Percentiles rank a stretch among this genome's conserved stretches.
These are phyloP conservation scores for Botrytis porri DNA, from an alignment of 2,329 filamentous ascomycete species.

Conservation along the genomic window DNA sequence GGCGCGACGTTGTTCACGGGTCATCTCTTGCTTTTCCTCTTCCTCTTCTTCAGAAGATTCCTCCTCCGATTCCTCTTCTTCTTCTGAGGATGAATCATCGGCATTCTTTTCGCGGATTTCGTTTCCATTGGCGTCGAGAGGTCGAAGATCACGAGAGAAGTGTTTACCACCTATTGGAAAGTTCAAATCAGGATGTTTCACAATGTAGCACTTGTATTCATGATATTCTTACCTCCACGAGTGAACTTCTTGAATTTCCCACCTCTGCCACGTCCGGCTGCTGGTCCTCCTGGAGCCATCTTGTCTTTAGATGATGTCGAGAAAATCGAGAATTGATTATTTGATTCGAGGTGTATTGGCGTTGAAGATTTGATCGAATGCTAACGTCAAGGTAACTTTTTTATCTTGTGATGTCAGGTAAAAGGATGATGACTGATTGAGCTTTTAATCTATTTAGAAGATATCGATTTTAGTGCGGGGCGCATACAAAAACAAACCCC, in stretches of 20 bases:
- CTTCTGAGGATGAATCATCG: constrained; percentile 46
- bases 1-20: constrained; percentile 83
- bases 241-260: constrained; percentile 95
- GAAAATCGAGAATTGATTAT: neutral
- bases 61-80: constrained; percentile 53
- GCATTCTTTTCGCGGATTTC: constrained; percentile 76
- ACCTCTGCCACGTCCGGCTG: constrained; percentile 61
- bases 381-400: neutral
- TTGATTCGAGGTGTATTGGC: neutral
- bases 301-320: neutral
- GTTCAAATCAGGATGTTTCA: constrained; percentile 22
- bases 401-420: constrained; percentile 10
- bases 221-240: constrained; percentile 67
- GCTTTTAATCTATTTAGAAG: constrained; percentile 7
- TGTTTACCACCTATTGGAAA: constrained; percentile 75
- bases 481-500: neutral
- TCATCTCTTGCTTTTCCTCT: constrained; percentile 54
- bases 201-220: neutral
- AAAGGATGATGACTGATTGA: neutral
- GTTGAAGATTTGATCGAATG: neutral
- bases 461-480: constrained; percentile 11
- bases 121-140: constrained; percentile 85
- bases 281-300: constrained; percentile 51
- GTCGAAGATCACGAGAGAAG: constrained; percentile 88
- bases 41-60: constrained; percentile 48